Percentiles rank a stretch among this genome's conserved stretches.
phyloP scores from a whole-genome alignment of 345 rosid species.

The Streptanthus diversifolius region DNA sequence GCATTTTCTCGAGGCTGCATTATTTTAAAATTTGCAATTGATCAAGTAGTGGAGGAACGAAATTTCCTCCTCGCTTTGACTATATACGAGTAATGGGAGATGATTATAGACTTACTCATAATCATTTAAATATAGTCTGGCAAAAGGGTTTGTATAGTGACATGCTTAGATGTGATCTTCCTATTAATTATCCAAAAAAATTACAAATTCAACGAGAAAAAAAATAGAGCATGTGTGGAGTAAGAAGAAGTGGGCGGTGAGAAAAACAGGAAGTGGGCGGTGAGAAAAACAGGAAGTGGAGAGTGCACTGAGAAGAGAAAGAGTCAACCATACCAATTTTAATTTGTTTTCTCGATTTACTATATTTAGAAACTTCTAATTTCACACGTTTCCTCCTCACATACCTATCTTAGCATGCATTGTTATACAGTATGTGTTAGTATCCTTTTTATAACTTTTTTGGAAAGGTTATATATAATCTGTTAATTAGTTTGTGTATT shows the following conservation, averaged over 20 bases:
- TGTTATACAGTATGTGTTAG: neutral
- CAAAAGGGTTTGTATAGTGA: slow-evolving; percentile 10
- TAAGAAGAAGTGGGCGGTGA: slow-evolving; percentile 33
- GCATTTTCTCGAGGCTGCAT: slow-evolving; percentile 12
- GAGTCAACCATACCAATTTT: slow-evolving; percentile 17
- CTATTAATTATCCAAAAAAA: slow-evolving; percentile 2
- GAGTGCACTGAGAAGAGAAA: slow-evolving; percentile 32
- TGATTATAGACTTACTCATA: slow-evolving; percentile 22
- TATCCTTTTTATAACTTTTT: neutral
- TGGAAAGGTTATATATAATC: neutral
- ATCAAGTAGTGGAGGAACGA: slow-evolving; percentile 16
- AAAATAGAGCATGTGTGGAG: slow-evolving; percentile 28
- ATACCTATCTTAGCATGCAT: neutral
- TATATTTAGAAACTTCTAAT: slow-evolving; percentile 22
- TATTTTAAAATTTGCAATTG: slow-evolving; percentile 10
- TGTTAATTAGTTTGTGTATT: neutral
- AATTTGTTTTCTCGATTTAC: neutral
- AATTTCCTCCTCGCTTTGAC: slow-evolving; percentile 29
- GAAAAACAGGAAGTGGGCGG: too few species aligned
- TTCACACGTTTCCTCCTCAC: slow-evolving; percentile 25
- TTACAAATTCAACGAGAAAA: neutral
- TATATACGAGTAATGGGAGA: neutral
- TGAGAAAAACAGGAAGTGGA: slow-evolving; percentile 29
- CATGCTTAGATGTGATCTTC: slow-evolving; percentile 24
- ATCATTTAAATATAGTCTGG: neutral